Conservation (phyloP, 805 yeast genomes). For the Metschnikowia amazonensis region DNA sequence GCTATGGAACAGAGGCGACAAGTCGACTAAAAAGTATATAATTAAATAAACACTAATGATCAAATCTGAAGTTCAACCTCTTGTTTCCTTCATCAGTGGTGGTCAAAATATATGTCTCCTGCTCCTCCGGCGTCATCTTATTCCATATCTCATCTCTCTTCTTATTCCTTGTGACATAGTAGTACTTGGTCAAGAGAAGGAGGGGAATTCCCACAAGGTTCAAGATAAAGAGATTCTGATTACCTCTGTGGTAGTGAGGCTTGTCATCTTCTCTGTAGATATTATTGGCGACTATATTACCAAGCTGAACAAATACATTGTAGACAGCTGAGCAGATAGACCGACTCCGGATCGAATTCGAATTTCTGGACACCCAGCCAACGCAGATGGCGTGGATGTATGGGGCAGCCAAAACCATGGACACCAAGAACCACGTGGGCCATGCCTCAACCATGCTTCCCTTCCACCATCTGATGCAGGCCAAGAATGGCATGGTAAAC, state of each 20-base stretch:
- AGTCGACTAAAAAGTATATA: too few species aligned
- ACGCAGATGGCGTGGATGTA: conserved; percentile 54
- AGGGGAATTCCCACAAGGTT: conserved; percentile 23
- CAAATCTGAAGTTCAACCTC: conserved; percentile 49
- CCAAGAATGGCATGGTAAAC: conserved; percentile 26
- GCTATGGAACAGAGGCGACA: too few species aligned
- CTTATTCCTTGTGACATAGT: conserved; percentile 42
- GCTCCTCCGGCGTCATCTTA: conserved; percentile 46
- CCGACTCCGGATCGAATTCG: conserved; percentile 59
- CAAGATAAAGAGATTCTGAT: conserved; percentile 33
- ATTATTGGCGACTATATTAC: conserved; percentile 50
- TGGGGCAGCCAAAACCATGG: conserved; percentile 42
- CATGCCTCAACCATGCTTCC: conserved; percentile 37
- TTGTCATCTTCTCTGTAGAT: conserved; percentile 55
- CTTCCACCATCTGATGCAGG: conserved; percentile 40
- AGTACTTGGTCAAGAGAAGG: conserved; percentile 28
- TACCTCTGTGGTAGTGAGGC: conserved; percentile 61
- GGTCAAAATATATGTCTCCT: conserved; percentile 40
- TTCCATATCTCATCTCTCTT: conserved; percentile 49
- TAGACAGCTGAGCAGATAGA: conserved; percentile 63
- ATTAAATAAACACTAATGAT: conserved; percentile 18
- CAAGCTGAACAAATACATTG: conserved; percentile 62
- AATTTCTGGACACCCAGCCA: conserved; percentile 58
- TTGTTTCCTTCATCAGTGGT: conserved; percentile 55
- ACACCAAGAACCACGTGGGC: conserved; percentile 40